Evolutionary conservation across 1,139 yeast species (phyloP), one percentile per base, ranked within the genome.

Genomic region (Kodamaea fungicola): DNA sequence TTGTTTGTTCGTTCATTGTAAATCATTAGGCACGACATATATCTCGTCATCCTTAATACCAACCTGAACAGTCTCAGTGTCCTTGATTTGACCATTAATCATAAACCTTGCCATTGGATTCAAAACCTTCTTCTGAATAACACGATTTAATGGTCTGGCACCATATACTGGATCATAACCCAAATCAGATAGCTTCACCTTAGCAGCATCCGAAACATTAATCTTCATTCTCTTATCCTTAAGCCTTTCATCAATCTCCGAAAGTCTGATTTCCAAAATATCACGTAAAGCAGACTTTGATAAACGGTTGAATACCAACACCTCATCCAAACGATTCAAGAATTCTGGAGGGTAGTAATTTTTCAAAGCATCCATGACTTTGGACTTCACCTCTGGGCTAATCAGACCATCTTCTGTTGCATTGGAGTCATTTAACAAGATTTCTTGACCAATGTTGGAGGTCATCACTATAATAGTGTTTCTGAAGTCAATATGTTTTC

Each of bases 391-490:
- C 12, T 69, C 74, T 23, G 67, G 65, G 28, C 61, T 57, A 21
- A 78, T 64, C 35, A 77, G 76, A 3, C 77, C 76, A 43, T 66
- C 71, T 6, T 67, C 74, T 22, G 51, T 42, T 8, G 68, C 47
- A 22, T 64, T 60, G 31, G 57, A 61, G 49, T 86, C 96, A 9
- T 80, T 68, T 37, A 89, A 64, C 44, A 92, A 70, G 35, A 85
- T 76, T 46, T 90, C 96, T 59, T 92, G 97, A 6, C 98, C 98
- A 53, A 92, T 86, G 57, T 92, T 92, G 3, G 96, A 87, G 0
- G 98, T 92, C 95, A 92, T 86, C n/a, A 92, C 95, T 51, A 92
- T 87, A 40, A 92, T 84, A 1, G 97, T 86, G 59, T 92, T 92
- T 49, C 89, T 79, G 77, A 92, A 92, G 60, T 92, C 97, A 40